Evolutionary conservation across 768 basidiomycete species (phyloP), one percentile per base, ranked within the genome.

Genomic region (Inosperma sp.): DNA sequence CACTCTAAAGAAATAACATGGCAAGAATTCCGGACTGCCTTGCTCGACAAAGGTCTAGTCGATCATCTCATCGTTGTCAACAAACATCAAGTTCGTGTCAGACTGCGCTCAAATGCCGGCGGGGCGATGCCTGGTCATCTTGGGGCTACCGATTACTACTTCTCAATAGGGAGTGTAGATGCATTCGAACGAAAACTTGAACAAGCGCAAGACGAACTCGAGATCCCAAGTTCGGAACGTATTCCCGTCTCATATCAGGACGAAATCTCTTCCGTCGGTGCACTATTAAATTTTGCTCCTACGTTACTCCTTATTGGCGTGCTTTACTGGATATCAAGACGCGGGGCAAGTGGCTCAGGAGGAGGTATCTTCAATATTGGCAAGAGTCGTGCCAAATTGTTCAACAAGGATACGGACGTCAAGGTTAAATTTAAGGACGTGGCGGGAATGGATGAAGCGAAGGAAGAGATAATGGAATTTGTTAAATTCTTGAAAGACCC

Each of bases 381-480:
- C 48, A 98, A 98, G 75, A 93, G 91, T 62, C 82, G 78, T 53
- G 96, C 96, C 12, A 91, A 84, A 69, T 73, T 96, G 64, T 98
- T 97, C 73, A 97, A 98, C 75, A 88, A 95, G 73, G 95, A 99
- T 59, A 93, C 88, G 27, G 89, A 94, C 46, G 86, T 98, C 64
- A 87, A 83, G 65, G 83, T 88, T 62, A 88, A 88, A 67, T 99
- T 99, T 75, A 84, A 84, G 71, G 93, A 99, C 65, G 92, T 99
- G 14, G 96, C 96, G 12, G 96, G 96, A 30, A 98, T 98, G 95
- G 96, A 99, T 71, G 96, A 99, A 70, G 96, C 94, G 36, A 99
- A 99, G 76, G 90, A 94, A 74, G 96, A 99, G 73, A 95, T 99
- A 60, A 95, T 98, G 91, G 96, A 99, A 67, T 99, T 98, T 59